These are phyloP conservation scores for Jacaranda copaia DNA, from an alignment of 257 asterid species.

Conservation along the genomic window DNA sequence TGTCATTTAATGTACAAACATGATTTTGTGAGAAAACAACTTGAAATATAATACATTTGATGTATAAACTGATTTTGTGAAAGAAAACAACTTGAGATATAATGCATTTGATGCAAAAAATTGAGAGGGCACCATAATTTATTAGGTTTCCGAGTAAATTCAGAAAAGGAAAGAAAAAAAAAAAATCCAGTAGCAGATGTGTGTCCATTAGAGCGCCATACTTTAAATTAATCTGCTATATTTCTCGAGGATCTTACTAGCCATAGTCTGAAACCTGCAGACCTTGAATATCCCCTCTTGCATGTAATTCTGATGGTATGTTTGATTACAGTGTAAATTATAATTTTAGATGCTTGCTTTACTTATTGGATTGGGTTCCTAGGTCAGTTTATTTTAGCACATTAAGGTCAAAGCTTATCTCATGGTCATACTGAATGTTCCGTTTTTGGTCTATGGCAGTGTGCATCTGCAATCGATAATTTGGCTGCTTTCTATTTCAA, in stretches of 20 bases:
- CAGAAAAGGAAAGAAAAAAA: background rate
- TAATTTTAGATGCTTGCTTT: constrained; percentile 20
- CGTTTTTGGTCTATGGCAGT: constrained; percentile 52
- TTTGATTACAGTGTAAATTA: constrained; percentile 11
- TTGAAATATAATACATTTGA: too few species aligned
- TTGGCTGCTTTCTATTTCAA: constrained; percentile 89
- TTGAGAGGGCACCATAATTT: background rate
- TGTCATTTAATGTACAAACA: background rate
- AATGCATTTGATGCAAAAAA: background rate
- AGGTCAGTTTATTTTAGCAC: constrained; percentile 21
- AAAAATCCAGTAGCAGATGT: background rate
- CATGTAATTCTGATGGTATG: background rate
- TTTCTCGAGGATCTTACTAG: background rate
- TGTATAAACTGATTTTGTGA: background rate
- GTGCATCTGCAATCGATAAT: constrained; percentile 91
- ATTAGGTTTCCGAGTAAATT: background rate
- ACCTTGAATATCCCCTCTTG: background rate
- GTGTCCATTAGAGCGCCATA: background rate
- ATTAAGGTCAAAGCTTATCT: constrained; percentile 18
- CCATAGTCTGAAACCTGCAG: background rate
- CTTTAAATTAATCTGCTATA: background rate
- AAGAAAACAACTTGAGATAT: background rate
- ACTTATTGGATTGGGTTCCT: constrained; percentile 11
- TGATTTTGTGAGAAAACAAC: too few species aligned
- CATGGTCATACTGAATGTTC: constrained; percentile 31